Evolutionary conservation across 495 filamentous ascomycete genomes (phyloP), one percentile per base, ranked within the genome.

Genomic region (Aspergillus ellipticus): DNA sequence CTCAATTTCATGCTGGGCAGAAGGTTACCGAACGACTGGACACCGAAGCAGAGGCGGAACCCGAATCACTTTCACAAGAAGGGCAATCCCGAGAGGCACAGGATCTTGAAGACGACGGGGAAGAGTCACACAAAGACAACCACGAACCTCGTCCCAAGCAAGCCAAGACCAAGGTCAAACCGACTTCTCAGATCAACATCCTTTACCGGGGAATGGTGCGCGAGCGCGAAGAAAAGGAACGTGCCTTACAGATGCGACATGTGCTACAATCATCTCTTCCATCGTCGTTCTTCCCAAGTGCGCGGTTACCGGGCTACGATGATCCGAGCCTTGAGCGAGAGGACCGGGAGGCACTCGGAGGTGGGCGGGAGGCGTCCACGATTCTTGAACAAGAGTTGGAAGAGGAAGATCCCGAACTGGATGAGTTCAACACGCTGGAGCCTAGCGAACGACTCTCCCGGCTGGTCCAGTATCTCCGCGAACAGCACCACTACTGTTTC

Each of bases 401-500:
- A 35, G 87, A 90, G 49, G 91, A 94, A 51, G 94, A 98, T 65
- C 66, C 78, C 1, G 90, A 96, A 66, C 64, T 99, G 46, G 87
- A 91, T n/a, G 89, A 81, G 39, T 97, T 96, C 61, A 86, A 91
- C 60, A 79, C 78, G 5, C 70, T 92, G 4, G 78, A 82, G 3
- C 75, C 79, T 1, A 74, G 72, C 2, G 87, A 96, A 60, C 80
- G 79, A 57, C 66, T 97, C 49, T 65, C 73, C 11, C 82, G 71
- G 52, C 65, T 96, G 9, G 82, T 94, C 10, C 60, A 69, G 20
- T 84, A 88, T 67, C 65, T 99, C 37, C 80, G 93, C 20, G 74
- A 85, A 26, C 81, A 78, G 60, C 79, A 89, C 62, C 70, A 78
- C 39, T 99, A 99, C 67, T 99, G 94, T 75, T 96, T 96, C 68